Evolutionary conservation across 306 rosid genomes (phyloP).

Genomic region (Aeschynomene evenia): DNA sequence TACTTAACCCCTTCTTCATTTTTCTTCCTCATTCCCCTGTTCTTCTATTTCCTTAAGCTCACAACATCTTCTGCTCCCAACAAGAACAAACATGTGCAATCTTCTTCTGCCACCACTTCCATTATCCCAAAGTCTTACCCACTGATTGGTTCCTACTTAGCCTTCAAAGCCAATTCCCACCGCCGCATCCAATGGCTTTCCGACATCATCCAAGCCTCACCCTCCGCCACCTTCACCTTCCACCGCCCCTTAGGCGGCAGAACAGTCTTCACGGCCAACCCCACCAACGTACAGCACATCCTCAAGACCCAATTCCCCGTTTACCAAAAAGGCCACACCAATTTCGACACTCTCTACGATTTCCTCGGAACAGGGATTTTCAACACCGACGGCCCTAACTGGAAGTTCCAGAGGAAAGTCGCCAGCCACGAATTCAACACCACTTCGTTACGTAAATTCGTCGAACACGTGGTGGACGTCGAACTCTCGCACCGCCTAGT

Average conservation of each 20-base stretch:
- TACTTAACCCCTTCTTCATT: background rate
- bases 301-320: background rate
- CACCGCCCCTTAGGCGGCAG: constrained; percentile 22
- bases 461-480: constrained; percentile 58
- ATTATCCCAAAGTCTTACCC: constrained; percentile 49
- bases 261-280: background rate
- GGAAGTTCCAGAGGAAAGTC: constrained; percentile 74
- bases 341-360: constrained; percentile 20
- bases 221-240: constrained; percentile 53
- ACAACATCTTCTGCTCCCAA: background rate
- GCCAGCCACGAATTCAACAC: constrained; percentile 62
- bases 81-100: background rate
- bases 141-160: constrained; percentile 30
- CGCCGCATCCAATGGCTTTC: constrained; percentile 55
- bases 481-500: constrained; percentile 56
- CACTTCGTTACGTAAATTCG: constrained; percentile 52
- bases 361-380: constrained; percentile 76
- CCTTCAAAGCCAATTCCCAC: background rate
- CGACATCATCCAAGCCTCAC: constrained; percentile 44
- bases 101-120: background rate
- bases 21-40: constrained; percentile 4
- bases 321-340: background rate
- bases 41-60: constrained; percentile 10
- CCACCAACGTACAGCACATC: background rate
- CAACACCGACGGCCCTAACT: constrained; percentile 48